Conservation (phyloP, 768 basidiomycete genomes). For the Gymnopilus dilepis region DNA sequence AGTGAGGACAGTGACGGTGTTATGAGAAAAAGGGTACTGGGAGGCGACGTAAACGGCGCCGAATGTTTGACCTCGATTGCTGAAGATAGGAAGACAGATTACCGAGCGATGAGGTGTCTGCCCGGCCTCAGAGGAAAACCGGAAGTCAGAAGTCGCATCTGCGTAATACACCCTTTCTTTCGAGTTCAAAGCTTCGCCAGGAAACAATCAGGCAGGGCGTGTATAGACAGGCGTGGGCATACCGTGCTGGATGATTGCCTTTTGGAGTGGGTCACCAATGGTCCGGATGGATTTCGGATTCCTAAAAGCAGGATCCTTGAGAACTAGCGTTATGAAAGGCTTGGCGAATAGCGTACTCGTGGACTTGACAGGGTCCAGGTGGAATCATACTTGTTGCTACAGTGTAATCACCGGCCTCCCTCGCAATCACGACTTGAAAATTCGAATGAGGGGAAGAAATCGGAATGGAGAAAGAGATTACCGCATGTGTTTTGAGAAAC, state of each 20-base stretch:
- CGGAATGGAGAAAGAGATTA: conserved; percentile 23
- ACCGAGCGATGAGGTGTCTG: conserved; percentile 66
- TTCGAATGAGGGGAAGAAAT: neutral
- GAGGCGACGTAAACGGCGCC: conserved; percentile 73
- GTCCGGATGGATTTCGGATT: conserved; percentile 64
- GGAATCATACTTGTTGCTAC: conserved; percentile 69
- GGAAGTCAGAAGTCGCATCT: conserved; percentile 66
- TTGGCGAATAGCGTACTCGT: conserved; percentile 56
- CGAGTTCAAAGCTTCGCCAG: conserved; percentile 64
- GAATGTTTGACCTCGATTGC: conserved; percentile 78
- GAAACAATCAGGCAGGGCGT: neutral
- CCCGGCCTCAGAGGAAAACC: conserved; percentile 70
- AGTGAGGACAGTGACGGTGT: conserved; percentile 63
- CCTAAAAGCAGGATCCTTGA: conserved; percentile 34
- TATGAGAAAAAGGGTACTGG: conserved; percentile 66
- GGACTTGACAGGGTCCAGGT: conserved; percentile 66
- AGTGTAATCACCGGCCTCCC: conserved; percentile 73
- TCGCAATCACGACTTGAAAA: conserved; percentile 61
- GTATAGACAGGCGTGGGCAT: conserved; percentile 24
- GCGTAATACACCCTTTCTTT: conserved; percentile 66
- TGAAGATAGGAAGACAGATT: conserved; percentile 73
- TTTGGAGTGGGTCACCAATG: conserved; percentile 65
- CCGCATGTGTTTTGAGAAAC: conserved; percentile 70
- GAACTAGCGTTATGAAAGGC: neutral
- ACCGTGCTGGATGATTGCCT: conserved; percentile 73